Percentiles rank a stretch among this genome's conserved stretches.
Evolutionary conservation across 2,329 filamentous ascomycete species (phyloP).

Genomic region (Mariannaea sp.): DNA sequence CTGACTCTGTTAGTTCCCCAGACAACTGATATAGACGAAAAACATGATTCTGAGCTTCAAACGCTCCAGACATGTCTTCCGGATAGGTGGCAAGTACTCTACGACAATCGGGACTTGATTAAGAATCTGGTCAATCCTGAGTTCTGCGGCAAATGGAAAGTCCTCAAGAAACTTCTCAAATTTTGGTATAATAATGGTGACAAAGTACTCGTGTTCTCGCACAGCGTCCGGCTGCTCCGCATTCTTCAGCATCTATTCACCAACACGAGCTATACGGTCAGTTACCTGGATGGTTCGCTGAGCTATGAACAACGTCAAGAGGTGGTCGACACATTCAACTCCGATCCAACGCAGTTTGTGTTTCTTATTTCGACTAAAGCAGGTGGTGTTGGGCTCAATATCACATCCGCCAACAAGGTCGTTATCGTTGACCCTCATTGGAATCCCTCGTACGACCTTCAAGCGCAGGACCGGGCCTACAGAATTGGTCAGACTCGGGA

Average conservation of each 20-base stretch:
- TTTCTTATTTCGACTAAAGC: slow-evolving; percentile 95
- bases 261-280: slow-evolving; percentile 87
- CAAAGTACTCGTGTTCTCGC: slow-evolving; percentile 94
- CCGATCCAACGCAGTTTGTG: slow-evolving; percentile 84
- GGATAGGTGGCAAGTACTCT: slow-evolving; percentile 73
- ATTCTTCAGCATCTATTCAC: slow-evolving; percentile 87
- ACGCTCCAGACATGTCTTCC: slow-evolving; percentile 78
- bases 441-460: slow-evolving; percentile 94
- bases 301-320: slow-evolving; percentile 80
- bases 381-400: slow-evolving; percentile 92
- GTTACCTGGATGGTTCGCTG: slow-evolving; percentile 86
- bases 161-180: slow-evolving; percentile 81
- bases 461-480: slow-evolving; percentile 95
- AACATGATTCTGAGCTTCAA: slow-evolving; percentile 76
- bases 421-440: slow-evolving; percentile 97
- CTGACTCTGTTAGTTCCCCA: slow-evolving; percentile 83
- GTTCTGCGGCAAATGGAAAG: slow-evolving; percentile 96
- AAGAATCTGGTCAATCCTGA: slow-evolving; percentile 82
- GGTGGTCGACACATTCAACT: slow-evolving; percentile 89
- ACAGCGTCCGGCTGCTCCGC: slow-evolving; percentile 82
- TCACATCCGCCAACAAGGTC: slow-evolving; percentile 97
- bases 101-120: slow-evolving; percentile 76
- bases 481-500: slow-evolving; percentile 91
- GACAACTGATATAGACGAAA: slow-evolving; percentile 66
- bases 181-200: slow-evolving; percentile 91